Percentiles rank a stretch among this genome's conserved stretches.
Conservation (phyloP, 805 yeast species). For the Pichia phayaonensis region DNA sequence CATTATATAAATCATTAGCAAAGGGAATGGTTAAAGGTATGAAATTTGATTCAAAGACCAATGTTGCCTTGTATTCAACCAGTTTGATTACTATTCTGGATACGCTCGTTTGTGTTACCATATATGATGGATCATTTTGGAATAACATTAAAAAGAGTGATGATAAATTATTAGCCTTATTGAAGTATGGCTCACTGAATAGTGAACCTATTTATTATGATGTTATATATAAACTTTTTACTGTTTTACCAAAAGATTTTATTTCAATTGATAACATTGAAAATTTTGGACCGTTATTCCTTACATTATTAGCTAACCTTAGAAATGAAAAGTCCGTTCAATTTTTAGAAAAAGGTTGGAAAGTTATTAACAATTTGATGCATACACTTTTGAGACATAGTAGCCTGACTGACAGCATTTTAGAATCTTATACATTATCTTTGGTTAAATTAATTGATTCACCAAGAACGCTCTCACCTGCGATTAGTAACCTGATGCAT, state of each 20-base stretch:
- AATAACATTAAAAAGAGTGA: conserved; percentile 38
- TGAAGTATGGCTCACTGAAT: conserved; percentile 46
- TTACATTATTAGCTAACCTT: conserved; percentile 17
- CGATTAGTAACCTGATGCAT: conserved; percentile 9
- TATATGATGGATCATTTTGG: conserved; percentile 48
- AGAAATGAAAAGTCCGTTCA: conserved; percentile 17
- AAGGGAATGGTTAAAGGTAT: conserved; percentile 39
- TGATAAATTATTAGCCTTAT: conserved; percentile 37
- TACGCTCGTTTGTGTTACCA: conserved; percentile 36
- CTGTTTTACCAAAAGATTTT: conserved; percentile 18
- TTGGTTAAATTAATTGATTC: conserved; percentile 16
- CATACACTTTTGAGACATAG: conserved; percentile 4
- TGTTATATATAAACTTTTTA: conserved; percentile 13
- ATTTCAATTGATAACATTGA: conserved; percentile 7
- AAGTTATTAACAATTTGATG: conserved; percentile 16
- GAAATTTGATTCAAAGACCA: conserved; percentile 28
- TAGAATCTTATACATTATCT: conserved; percentile 9
- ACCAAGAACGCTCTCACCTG: conserved; percentile 10
- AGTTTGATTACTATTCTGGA: conserved; percentile 42
- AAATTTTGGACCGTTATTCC: conserved; percentile 8
- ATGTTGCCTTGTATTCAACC: conserved; percentile 37
- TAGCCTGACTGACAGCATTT: background rate
- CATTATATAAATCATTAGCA: conserved; percentile 33
- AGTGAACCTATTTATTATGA: conserved; percentile 46
- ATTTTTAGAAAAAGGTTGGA: conserved; percentile 25